Base-by-base conservation (phyloP, 169 alveolate species). In the Cryptosporidium bovis region DNA sequence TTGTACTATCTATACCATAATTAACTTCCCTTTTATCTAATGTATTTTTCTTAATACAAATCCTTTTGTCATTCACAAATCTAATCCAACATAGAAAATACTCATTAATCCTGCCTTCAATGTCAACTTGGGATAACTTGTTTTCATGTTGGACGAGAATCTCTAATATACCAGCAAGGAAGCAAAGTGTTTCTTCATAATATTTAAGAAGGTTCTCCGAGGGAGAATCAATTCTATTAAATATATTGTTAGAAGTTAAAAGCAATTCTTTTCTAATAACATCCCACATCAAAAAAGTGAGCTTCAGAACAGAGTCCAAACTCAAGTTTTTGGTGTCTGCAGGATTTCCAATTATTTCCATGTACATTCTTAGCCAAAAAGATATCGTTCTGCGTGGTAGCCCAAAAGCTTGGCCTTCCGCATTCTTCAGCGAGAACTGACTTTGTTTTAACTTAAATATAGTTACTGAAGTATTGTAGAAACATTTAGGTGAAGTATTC, bases 1-100 rank as follows among this genome's bases (percentile, higher is more conserved):
- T 53, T 13, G 18, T 53, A 20, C 0, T 1, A 5, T 53, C 64
- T n/a, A 20, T 5, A 20, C 20, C 29, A 13, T 12, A 0, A 6
- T 13, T 53, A 16, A 53, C 6, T 20, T 20, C 29, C 12, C 12
- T 20, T 53, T 1, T 3, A 5, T 13, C 1, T 0, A 13, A 7
- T 16, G 2, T 53, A 53, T 53, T 13, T 53, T 12, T 53, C 20
- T 53, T 53, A 8, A 40, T 8, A 40, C 18, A 27, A 2, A 10
- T 31, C 16, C 3, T 16, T 18, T 40, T 36, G 10, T 67, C 53
- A 4, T 27, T 20, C 20, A 20, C 46, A 20, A 12, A 24, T 40
- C 48, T 56, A n/a, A 60, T 4, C 87, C 87, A 77, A 71, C 87
- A 77, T 13, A 64, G 34, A 77, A 77, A 40, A 40, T 46, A 44